Evolutionary conservation across 129 eudicot species (phyloP).

Genomic region (Logfia minima): DNA sequence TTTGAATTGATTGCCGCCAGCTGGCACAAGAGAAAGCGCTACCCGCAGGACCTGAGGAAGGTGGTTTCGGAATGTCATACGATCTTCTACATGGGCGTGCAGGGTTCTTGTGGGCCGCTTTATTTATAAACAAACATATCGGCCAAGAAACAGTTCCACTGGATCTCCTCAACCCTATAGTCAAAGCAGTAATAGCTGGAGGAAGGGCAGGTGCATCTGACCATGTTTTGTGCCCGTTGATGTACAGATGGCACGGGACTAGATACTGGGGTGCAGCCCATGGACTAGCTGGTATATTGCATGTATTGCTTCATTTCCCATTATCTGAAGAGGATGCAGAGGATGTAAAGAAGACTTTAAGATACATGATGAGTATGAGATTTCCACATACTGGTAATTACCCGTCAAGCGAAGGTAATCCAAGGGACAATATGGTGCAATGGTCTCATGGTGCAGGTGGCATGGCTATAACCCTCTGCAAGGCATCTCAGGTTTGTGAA

Average conservation of each 20-base stretch:
- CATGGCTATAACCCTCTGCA: conserved; percentile 79
- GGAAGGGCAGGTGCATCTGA: conserved; percentile 82
- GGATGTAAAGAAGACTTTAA: conserved; percentile 66
- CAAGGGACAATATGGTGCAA: conserved; percentile 75
- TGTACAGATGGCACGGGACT: conserved; percentile 96
- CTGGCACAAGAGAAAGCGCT: conserved; percentile 83
- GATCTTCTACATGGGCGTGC: conserved; percentile 90
- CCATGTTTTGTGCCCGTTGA: conserved; percentile 56
- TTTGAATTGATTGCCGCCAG: conserved; percentile 30
- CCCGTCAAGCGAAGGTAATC: conserved; percentile 84
- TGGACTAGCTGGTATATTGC: conserved; percentile 89
- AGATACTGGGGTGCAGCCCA: conserved; percentile 94
- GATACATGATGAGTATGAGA: conserved; percentile 88
- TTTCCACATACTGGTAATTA: conserved; percentile 88
- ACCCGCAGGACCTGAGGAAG: conserved; percentile 90
- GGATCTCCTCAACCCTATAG: conserved; percentile 58
- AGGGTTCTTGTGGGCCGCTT: conserved; percentile 89
- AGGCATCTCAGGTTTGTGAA: conserved; percentile 72
- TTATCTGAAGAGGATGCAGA: conserved; percentile 56
- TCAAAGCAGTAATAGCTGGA: conserved; percentile 75
- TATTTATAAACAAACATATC: conserved; percentile 65
- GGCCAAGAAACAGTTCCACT: conserved; percentile 51
- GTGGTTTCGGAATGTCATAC: conserved; percentile 94
- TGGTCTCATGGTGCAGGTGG: conserved; percentile 96
- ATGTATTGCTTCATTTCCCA: conserved; percentile 73